These are phyloP conservation scores for Domatiomyces catenatus DNA, from an alignment of 2,329 filamentous ascomycete genomes.

Conservation along the genomic window DNA sequence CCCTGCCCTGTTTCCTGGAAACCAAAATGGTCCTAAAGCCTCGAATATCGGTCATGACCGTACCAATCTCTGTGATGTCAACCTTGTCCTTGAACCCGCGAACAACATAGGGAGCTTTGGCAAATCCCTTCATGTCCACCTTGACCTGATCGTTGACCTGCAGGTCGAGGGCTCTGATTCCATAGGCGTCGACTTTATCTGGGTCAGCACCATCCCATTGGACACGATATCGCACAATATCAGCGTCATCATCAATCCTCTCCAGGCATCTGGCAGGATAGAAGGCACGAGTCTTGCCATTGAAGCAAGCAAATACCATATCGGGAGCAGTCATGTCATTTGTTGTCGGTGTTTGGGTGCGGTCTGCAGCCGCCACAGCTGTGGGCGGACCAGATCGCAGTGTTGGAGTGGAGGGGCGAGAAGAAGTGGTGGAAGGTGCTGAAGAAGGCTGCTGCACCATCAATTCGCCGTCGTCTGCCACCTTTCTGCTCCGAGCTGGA, in stretches of 20 bases:
- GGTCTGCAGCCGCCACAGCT: not conserved
- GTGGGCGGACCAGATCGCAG: not conserved
- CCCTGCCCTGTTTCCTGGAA: slow-evolving; percentile 28
- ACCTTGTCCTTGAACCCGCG: slow-evolving; percentile 27
- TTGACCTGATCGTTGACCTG: slow-evolving; percentile 32
- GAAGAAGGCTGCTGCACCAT: not conserved
- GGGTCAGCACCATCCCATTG: slow-evolving; percentile 31
- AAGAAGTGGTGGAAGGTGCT: not conserved
- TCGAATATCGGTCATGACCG: slow-evolving; percentile 27
- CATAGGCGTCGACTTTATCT: slow-evolving; percentile 25
- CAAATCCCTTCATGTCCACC: slow-evolving; percentile 28
- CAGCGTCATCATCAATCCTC: slow-evolving; percentile 23
- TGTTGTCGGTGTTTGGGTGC: not conserved
- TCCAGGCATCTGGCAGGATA: slow-evolving; percentile 46
- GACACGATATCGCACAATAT: slow-evolving; percentile 27
- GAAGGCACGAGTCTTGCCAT: slow-evolving; percentile 38
- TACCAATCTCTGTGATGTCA: slow-evolving; percentile 17
- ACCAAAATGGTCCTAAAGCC: slow-evolving; percentile 29
- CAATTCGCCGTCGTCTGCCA: not conserved
- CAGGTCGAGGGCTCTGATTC: slow-evolving; percentile 31
- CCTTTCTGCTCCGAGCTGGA: not conserved
- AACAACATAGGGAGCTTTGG: slow-evolving; percentile 30
- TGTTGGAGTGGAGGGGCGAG: not conserved
- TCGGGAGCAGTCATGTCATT: slow-evolving; percentile 28
- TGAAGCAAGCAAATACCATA: slow-evolving; percentile 45